Conservation (phyloP, 2,329 filamentous ascomycete species). For the Fusarium napiforme region DNA sequence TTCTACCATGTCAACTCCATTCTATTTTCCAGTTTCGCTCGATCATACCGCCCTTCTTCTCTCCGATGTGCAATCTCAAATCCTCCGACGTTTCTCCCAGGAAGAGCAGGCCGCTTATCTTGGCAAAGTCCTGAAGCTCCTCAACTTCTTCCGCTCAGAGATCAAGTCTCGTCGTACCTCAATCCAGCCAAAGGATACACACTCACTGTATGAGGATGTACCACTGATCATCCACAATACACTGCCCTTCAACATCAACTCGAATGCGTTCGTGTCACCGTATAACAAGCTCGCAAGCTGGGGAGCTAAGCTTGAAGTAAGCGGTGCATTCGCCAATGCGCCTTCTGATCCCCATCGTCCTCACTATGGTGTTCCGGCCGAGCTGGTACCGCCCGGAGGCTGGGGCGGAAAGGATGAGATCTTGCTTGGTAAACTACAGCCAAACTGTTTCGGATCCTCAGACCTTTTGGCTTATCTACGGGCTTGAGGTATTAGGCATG, state of each 20-base stretch:
- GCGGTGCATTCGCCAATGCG: neutral
- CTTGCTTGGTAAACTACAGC: neutral
- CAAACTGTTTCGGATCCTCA: neutral
- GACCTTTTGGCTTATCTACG: neutral
- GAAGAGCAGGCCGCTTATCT: neutral
- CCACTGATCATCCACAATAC: neutral
- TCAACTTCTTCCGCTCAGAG: neutral
- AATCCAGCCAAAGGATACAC: accelerated
- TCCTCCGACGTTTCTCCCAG: neutral
- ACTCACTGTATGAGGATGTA: neutral
- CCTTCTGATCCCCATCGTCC: neutral
- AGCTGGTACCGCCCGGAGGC: neutral
- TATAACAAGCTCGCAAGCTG: neutral
- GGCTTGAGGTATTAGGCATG: neutral
- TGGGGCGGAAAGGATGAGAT: neutral
- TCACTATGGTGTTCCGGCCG: neutral
- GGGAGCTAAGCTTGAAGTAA: neutral
- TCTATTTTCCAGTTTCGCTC: neutral
- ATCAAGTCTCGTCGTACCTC: neutral
- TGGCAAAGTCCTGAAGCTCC: neutral
- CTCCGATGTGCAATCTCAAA: neutral
- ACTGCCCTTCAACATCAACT: neutral
- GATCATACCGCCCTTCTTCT: neutral
- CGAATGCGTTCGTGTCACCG: neutral
- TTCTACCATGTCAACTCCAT: neutral